Base-by-base conservation (phyloP, 2,329 filamentous ascomycete genomes). In the Colletotrichum sp. region DNA sequence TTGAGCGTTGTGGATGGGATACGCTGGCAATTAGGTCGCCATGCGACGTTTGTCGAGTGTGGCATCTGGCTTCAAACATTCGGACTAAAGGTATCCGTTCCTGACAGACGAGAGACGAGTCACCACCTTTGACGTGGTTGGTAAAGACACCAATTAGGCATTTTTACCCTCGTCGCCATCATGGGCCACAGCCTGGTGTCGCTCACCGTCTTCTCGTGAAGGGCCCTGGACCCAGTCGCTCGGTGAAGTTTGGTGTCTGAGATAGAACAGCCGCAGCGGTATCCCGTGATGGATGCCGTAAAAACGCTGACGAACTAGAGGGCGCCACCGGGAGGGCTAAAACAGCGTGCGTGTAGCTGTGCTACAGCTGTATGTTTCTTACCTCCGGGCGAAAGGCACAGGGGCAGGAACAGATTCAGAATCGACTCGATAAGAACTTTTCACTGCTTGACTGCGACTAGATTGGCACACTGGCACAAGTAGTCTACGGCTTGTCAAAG, bases 171-270 rank as follows among this genome's bases (percentile, higher is more conserved):
- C 52, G 55, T 48, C 24, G 72, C 67, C 18, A 52, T 60, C 67
- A 61, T 24, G 73, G 55, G 63, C 48, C 43, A 72, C 63, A 55
- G 30, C 32, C 10, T 9, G 36, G 36, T 61, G 43, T 12, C 60
- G 43, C 69, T 68, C 70, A 75, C 73, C 70, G 64, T 75, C 70
- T 75, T 75, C 63, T 64, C 28, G 28, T 36, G 18, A 68, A 66
- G 28, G 26, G 70, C 57, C 73, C 70, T 60, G 43, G 71, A 68
- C 64, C 73, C 59, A 52, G 73, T 52, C 57, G 32, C 60, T 55
- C 26, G 71, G 34, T 34, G 63, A 63, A 28, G 70, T 43, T 70
- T 67, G 32, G 64, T 68, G 73, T 68, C 64, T 68, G 73, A 36
- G 43, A 75, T 73, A 68, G 64, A 73, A 34, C 39, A 48, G n/a